phyloP scores from a whole-genome alignment of 352 stramenopile genomes.

The Phytophthora syringae region DNA sequence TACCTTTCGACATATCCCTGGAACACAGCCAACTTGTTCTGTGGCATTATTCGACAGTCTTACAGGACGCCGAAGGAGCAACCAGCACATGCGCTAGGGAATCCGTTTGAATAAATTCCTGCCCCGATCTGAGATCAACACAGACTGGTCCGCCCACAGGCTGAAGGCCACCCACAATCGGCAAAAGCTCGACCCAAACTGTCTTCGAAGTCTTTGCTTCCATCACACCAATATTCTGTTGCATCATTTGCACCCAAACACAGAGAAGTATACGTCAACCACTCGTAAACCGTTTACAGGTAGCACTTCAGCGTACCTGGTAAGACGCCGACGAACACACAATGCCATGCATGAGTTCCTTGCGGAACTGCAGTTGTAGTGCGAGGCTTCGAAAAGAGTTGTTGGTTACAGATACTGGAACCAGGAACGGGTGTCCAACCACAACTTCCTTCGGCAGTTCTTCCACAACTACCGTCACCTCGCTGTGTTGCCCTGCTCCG shows the following conservation, averaged over 20 bases:
- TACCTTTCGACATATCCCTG: background rate
- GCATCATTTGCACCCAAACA: background rate
- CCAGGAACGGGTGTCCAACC: constrained; percentile 62
- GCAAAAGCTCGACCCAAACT: constrained; percentile 71
- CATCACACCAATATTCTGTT: constrained; percentile 72
- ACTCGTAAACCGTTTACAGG: background rate
- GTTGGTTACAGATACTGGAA: constrained; percentile 66
- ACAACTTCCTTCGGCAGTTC: constrained; percentile 56
- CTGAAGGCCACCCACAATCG: constrained; percentile 73
- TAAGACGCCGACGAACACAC: constrained; percentile 75
- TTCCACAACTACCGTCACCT: constrained; percentile 56
- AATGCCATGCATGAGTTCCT: constrained; percentile 72
- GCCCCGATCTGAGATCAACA: constrained; percentile 68
- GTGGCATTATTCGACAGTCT: constrained; percentile 27
- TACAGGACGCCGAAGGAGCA: constrained; percentile 22
- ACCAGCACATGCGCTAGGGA: constrained; percentile 64
- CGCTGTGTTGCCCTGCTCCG: constrained; percentile 22
- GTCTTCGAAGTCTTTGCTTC: constrained; percentile 48
- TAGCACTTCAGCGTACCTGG: constrained; percentile 49
- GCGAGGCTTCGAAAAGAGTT: constrained; percentile 61
- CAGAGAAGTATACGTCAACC: background rate
- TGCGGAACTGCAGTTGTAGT: constrained; percentile 84
- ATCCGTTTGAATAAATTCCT: constrained; percentile 62
- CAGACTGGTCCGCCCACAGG: constrained; percentile 60
- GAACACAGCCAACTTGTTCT: background rate